phyloP scores from a whole-genome alignment of 345 rosid species.

The Kernera saxatilis region DNA sequence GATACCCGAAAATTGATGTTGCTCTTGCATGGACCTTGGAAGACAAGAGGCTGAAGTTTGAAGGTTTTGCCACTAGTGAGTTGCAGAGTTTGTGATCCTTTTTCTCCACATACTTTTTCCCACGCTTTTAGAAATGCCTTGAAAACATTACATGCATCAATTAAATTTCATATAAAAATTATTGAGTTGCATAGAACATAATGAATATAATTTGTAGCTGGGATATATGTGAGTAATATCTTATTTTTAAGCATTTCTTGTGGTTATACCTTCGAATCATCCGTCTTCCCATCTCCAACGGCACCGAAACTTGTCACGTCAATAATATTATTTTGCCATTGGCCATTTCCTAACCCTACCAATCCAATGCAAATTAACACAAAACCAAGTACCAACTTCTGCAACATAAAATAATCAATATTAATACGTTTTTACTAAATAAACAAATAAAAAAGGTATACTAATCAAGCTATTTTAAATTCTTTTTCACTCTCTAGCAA shows the following conservation, averaged over 20 bases:
- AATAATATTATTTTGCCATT: not conserved
- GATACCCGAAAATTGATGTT: not conserved
- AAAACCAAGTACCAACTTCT: not conserved
- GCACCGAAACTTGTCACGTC: constrained; percentile 5
- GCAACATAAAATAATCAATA: not conserved
- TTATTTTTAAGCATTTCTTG: no score
- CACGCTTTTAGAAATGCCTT: constrained; percentile 13
- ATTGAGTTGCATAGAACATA: not conserved
- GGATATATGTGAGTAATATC: not conserved
- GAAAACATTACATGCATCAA: not conserved
- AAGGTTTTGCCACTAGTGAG: not conserved
- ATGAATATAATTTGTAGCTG: not conserved
- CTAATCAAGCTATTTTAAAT: no score
- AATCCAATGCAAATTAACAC: not conserved
- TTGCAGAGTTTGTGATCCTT: not conserved
- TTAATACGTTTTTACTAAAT: not conserved
- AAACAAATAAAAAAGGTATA: not conserved
- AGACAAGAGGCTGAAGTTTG: not conserved
- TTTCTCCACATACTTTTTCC: not conserved
- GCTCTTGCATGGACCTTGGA: constrained; percentile 1
- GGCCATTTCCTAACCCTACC: not conserved
- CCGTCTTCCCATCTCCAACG: not conserved
- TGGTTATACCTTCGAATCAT: not conserved
- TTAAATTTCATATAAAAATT: not conserved
- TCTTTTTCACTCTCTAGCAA: not conserved